Evolutionary conservation across 202 grass and related monocot genomes (phyloP).

Genomic region (Saccharum hybrid): DNA sequence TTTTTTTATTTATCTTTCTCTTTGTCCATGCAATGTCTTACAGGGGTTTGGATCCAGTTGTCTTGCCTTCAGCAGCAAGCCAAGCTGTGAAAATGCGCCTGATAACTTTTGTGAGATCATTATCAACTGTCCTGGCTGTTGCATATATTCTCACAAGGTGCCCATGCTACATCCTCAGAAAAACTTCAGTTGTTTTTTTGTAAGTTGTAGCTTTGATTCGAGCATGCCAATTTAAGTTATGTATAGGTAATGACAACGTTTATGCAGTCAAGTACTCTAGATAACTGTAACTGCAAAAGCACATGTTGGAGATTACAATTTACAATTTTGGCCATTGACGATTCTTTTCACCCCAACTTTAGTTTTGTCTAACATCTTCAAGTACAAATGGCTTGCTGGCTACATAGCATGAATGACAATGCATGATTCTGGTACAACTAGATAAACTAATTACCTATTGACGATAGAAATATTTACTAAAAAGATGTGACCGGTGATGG

Average conservation of each 20-base stretch:
- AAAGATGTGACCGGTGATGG: too few relatives aligned
- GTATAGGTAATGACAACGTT: constrained; percentile 1
- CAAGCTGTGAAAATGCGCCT: constrained; percentile 79
- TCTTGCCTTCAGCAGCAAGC: constrained; percentile 78
- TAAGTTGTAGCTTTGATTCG: background rate
- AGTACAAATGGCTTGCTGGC: too few relatives aligned
- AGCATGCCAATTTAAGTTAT: constrained; percentile 15
- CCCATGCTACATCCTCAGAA: constrained; percentile 31
- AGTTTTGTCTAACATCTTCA: too few relatives aligned
- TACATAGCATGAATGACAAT: too few relatives aligned
- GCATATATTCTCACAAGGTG: constrained; percentile 93
- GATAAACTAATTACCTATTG: too few relatives aligned
- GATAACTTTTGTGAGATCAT: constrained; percentile 83
- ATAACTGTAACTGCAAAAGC: constrained; percentile 9
- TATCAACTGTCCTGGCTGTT: constrained; percentile 85
- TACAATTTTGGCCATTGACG: too few relatives aligned
- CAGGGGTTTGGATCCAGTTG: constrained; percentile 83
- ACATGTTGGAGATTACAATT: background rate
- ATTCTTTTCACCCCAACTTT: too few relatives aligned
- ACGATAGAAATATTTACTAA: too few relatives aligned
- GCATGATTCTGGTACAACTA: too few relatives aligned
- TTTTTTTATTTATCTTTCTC: constrained; percentile 35
- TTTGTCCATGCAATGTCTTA: constrained; percentile 28
- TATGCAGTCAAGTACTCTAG: background rate
- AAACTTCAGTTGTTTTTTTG: constrained; percentile 19